Percentiles rank a stretch among this genome's conserved stretches.
These are phyloP conservation scores for Amauroascus niger DNA, from an alignment of 2,329 filamentous ascomycete species.

Conservation along the genomic window DNA sequence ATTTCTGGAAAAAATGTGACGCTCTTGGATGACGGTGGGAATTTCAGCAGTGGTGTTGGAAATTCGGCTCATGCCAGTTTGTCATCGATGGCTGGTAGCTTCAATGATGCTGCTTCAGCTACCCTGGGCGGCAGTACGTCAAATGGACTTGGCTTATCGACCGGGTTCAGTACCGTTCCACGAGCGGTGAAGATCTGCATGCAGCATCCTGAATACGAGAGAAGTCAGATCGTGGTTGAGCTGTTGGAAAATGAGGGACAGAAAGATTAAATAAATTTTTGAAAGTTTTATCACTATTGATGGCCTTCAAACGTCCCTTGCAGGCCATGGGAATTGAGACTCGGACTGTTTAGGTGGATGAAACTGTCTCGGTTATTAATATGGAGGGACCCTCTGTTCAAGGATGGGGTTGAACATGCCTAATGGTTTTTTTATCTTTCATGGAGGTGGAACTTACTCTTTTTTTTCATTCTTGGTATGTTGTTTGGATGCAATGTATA, in stretches of 20 bases:
- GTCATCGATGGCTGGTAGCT: constrained; percentile 23
- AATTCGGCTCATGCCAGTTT: constrained; percentile 26
- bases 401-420: background rate
- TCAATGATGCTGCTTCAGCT: constrained; percentile 18
- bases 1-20: constrained; percentile 85
- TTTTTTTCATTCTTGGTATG: background rate
- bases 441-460: background rate
- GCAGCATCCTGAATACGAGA: constrained; percentile 80
- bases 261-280: constrained; percentile 34
- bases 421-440: constrained; percentile 1
- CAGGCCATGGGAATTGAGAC: background rate
- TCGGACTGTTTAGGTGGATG: background rate
- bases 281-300: background rate
- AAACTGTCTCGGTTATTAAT: background rate
- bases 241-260: constrained; percentile 86
- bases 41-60: constrained; percentile 48
- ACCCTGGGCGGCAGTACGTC: constrained; percentile 22
- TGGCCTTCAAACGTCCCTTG: background rate
- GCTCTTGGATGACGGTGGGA: constrained; percentile 74
- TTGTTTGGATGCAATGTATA: background rate
- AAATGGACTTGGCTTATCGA: constrained; percentile 29
- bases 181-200: constrained; percentile 88
- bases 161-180: constrained; percentile 32
- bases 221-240: constrained; percentile 82
- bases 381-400: background rate